Conservation (phyloP, 2,329 filamentous ascomycete species). For the Dothistroma septosporum region DNA sequence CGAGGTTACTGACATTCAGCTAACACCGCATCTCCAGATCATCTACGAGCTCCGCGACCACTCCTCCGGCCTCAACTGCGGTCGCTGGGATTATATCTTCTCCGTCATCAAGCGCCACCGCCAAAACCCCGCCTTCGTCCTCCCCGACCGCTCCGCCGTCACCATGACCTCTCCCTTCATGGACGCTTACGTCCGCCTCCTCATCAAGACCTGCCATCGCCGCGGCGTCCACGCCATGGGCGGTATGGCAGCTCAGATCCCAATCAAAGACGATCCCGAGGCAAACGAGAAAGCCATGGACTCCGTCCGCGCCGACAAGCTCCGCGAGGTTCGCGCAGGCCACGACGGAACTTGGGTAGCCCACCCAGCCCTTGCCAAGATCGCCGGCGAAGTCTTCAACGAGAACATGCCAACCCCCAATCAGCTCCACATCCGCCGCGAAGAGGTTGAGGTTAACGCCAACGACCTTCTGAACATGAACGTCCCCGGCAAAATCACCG, state of each 20-base stretch:
- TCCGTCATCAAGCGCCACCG: conserved; percentile 99
- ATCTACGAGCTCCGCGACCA: conserved; percentile 98
- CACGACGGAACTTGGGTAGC: conserved; percentile 98
- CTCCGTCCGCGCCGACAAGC: conserved; percentile 78
- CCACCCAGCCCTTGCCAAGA: conserved; percentile 83
- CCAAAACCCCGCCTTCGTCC: conserved; percentile 84
- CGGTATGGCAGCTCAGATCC: conserved; percentile 98
- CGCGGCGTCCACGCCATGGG: conserved; percentile 98
- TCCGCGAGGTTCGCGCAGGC: conserved; percentile 89
- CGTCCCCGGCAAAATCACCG: conserved; percentile 84
- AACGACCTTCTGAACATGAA: conserved; percentile 98
- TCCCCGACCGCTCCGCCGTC: conserved; percentile 83
- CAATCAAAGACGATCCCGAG: conserved; percentile 87
- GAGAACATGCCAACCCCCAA: conserved; percentile 98
- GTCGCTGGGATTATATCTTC: conserved; percentile 99
- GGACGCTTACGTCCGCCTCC: conserved; percentile 92
- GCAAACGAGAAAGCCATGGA: conserved; percentile 26
- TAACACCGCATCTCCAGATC: conserved; percentile 54
- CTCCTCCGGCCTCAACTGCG: conserved; percentile 94
- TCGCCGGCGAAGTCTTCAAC: conserved; percentile 93
- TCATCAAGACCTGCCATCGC: conserved; percentile 97
- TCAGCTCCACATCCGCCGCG: conserved; percentile 84
- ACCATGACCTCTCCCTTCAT: conserved; percentile 99
- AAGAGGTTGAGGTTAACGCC: conserved; percentile 79
- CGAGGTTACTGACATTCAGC: not conserved